Conservation (phyloP, 208 protist genomes). For the Endotrypanum monterogeii region DNA sequence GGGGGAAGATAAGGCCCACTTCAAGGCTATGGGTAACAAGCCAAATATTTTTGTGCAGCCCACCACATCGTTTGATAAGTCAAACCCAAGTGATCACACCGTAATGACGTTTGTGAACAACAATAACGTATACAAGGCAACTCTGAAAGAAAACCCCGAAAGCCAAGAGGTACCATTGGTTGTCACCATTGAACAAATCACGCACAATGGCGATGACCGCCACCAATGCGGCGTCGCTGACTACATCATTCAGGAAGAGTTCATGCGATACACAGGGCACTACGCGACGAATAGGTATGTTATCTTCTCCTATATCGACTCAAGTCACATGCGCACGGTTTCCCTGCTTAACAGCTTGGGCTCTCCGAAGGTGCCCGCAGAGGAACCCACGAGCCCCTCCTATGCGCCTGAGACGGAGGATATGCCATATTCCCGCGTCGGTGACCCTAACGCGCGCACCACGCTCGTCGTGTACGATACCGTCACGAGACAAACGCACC, state of each 20-base stretch:
- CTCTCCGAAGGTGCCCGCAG: conserved; percentile 20
- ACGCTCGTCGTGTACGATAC: conserved; percentile 64
- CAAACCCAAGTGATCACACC: conserved; percentile 21
- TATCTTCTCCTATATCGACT: conserved; percentile 81
- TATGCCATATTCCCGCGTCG: conserved; percentile 82
- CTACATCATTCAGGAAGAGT: conserved; percentile 94
- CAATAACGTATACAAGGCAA: conserved; percentile 75
- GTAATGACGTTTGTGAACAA: conserved; percentile 68
- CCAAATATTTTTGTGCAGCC: conserved; percentile 62
- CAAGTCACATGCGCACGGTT: conserved; percentile 60
- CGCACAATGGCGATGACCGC: conserved; percentile 59
- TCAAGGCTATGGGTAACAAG: conserved; percentile 35
- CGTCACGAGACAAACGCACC: conserved; percentile 29
- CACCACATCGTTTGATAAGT: conserved; percentile 20
- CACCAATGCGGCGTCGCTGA: conserved; percentile 82
- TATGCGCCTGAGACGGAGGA: conserved; percentile 42
- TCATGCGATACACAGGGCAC: conserved; percentile 85
- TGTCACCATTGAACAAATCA: conserved; percentile 57
- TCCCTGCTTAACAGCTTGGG: conserved; percentile 48
- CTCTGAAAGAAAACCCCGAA: conserved; percentile 38
- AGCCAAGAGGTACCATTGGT: conserved; percentile 28
- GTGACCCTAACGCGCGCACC: conserved; percentile 69
- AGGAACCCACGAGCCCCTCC: conserved; percentile 10
- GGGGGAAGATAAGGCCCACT: conserved; percentile 38
- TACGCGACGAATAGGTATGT: conserved; percentile 73